Evolutionary conservation across 192 early-diverging fungal genomes (phyloP).

Genomic region (Rhizoclosmatium globosum): DNA sequence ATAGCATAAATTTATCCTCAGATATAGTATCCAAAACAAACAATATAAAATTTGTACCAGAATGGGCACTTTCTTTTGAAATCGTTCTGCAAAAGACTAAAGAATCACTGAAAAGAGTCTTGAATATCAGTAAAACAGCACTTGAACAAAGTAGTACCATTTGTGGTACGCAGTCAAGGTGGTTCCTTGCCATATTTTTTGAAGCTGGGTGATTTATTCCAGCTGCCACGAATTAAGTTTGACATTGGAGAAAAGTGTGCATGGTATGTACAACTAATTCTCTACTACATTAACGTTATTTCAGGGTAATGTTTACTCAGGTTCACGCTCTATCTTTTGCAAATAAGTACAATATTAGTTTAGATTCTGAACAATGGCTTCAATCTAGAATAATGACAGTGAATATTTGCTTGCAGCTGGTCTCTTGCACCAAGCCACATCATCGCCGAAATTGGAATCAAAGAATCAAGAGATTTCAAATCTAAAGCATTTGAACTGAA

Average conservation of each 20-base stretch:
- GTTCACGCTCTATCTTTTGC: background rate
- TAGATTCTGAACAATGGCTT: slow-evolving; percentile 17
- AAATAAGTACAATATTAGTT: background rate
- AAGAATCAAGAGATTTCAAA: slow-evolving; percentile 20
- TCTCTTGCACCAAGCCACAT: slow-evolving; percentile 15
- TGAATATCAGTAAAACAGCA: background rate
- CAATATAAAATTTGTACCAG: background rate
- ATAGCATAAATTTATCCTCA: background rate
- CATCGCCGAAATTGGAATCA: slow-evolving; percentile 18
- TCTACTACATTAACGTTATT: background rate
- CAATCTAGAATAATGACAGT: background rate
- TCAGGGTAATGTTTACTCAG: slow-evolving; percentile 8
- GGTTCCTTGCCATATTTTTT: too few species aligned
- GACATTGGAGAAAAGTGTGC: background rate
- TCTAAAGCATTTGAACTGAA: slow-evolving; percentile 11
- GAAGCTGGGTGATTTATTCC: too few species aligned
- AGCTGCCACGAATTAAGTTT: background rate
- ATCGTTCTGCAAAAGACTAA: background rate
- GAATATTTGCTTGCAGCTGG: slow-evolving; percentile 8
- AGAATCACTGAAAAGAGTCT: background rate
- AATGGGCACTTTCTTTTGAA: background rate
- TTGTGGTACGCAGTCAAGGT: background rate
- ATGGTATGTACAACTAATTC: background rate
- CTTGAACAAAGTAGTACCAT: background rate
- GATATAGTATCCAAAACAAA: background rate